Percentiles rank a stretch among this genome's conserved stretches.
Evolutionary conservation across 768 basidiomycete species (phyloP).

Genomic region (Myochromella boudieri): DNA sequence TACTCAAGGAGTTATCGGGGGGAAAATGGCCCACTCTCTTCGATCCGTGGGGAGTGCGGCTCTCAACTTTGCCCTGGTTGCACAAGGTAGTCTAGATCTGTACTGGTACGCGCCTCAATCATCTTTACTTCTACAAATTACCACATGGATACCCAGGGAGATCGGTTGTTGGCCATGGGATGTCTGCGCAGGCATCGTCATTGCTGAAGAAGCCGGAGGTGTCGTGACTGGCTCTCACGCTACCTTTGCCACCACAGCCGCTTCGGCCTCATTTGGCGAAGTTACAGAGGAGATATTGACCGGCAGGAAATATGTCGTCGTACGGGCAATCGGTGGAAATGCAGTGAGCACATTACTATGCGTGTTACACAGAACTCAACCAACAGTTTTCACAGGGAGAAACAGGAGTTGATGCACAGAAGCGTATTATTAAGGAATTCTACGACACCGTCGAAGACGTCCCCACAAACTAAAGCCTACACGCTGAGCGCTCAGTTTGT

Average conservation of each 20-base stretch:
- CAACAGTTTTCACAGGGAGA: constrained; percentile 42
- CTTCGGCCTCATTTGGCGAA: constrained; percentile 48
- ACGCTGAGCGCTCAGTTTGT: no score
- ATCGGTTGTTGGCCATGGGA: constrained; percentile 87
- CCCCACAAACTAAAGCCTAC: constrained; percentile 42
- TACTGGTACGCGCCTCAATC: constrained; percentile 60
- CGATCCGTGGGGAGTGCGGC: constrained; percentile 85
- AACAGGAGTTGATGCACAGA: constrained; percentile 68
- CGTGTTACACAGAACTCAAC: neutral
- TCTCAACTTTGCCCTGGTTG: constrained; percentile 80
- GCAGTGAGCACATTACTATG: constrained; percentile 32
- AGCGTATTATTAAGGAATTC: constrained; percentile 80
- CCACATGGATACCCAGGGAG: constrained; percentile 50
- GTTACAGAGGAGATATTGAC: constrained; percentile 69
- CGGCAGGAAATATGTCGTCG: constrained; percentile 80
- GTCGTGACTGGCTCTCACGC: constrained; percentile 71
- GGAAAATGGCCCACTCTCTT: constrained; percentile 83
- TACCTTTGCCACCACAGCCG: constrained; percentile 36
- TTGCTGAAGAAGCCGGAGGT: constrained; percentile 87
- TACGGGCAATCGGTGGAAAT: constrained; percentile 66
- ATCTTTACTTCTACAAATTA: neutral
- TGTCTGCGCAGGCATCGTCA: constrained; percentile 88
- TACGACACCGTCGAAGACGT: constrained; percentile 80
- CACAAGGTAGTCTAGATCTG: constrained; percentile 84
- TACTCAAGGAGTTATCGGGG: constrained; percentile 58